A percentile compares a stretch with the other conserved stretches of the same genome.
These are phyloP conservation scores for Mycena leptocephala DNA, from an alignment of 768 basidiomycete genomes.

Conservation along the genomic window DNA sequence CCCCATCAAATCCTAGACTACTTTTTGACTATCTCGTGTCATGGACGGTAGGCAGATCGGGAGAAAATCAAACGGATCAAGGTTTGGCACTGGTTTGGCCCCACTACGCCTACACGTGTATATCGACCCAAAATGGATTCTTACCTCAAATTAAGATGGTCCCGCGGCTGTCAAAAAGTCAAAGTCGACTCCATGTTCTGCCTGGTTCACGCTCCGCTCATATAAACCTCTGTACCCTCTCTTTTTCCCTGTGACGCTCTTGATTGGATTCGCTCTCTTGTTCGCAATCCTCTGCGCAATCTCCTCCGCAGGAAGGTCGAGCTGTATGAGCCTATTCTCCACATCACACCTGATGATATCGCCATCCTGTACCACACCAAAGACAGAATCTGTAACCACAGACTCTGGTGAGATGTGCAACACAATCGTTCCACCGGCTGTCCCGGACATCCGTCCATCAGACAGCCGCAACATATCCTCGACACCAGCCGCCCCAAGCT, in stretches of 20 bases:
- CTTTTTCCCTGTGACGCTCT: constrained; percentile 58
- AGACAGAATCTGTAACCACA: constrained; percentile 67
- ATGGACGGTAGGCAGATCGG: not conserved
- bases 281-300: constrained; percentile 55
- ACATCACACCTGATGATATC: constrained; percentile 71
- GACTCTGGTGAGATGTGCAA: constrained; percentile 76
- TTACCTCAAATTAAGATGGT: constrained; percentile 7
- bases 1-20: too few species aligned
- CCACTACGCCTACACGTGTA: not conserved
- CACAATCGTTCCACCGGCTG: constrained; percentile 63
- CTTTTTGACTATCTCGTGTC: too few species aligned
- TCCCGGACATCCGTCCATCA: constrained; percentile 78
- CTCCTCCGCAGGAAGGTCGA: constrained; percentile 65
- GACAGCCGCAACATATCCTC: constrained; percentile 65
- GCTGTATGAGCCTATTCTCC: constrained; percentile 60
- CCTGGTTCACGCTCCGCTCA: constrained; percentile 37
- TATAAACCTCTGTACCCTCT: constrained; percentile 54
- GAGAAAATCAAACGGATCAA: not conserved
- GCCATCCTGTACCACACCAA: constrained; percentile 74
- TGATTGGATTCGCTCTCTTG: constrained; percentile 57
- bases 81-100: too few species aligned
- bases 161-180: constrained; percentile 37
- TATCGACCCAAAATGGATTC: constrained; percentile 1
- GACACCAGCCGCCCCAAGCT: constrained; percentile 63
- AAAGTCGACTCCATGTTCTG: constrained; percentile 35